Percentiles rank a stretch among this genome's conserved stretches.
These are phyloP conservation scores for Pelargonium cotyledonis DNA, from an alignment of 441 rosid genomes.

Conservation along the genomic window DNA sequence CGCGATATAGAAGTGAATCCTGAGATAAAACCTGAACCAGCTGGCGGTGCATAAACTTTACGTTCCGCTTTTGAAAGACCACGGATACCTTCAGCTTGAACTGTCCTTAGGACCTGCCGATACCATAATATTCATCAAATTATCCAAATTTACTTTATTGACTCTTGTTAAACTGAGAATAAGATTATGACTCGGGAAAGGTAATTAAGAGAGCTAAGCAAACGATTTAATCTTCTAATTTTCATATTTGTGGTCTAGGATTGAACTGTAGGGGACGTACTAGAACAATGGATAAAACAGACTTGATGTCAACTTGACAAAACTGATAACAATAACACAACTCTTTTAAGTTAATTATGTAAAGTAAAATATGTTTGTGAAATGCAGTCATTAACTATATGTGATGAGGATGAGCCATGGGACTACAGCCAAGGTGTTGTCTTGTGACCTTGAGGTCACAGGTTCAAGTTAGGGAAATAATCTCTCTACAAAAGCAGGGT, in stretches of 20 bases:
- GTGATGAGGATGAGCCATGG: too few relatives aligned
- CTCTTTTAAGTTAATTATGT: background rate
- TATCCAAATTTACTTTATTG: background rate
- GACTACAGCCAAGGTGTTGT: too few relatives aligned
- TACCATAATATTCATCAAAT: conserved; percentile 18
- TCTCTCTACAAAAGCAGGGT: too few relatives aligned
- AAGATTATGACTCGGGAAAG: background rate
- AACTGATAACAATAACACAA: background rate
- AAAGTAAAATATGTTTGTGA: background rate
- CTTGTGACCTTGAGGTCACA: too few relatives aligned
- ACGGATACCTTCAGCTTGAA: conserved; percentile 80
- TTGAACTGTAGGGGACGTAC: background rate
- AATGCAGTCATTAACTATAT: background rate
- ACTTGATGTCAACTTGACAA: background rate
- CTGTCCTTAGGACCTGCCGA: conserved; percentile 67
- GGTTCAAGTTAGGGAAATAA: too few relatives aligned
- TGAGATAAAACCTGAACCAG: conserved; percentile 86
- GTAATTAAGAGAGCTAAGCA: background rate
- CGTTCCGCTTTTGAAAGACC: conserved; percentile 81
- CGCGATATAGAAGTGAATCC: conserved; percentile 74
- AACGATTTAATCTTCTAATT: background rate
- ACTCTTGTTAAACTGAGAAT: background rate
- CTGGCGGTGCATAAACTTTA: conserved; percentile 73
- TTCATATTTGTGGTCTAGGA: background rate
- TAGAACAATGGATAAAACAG: background rate